Base-by-base conservation (phyloP, 1,139 yeast genomes). In the Lodderomyces metapsilosis region DNA sequence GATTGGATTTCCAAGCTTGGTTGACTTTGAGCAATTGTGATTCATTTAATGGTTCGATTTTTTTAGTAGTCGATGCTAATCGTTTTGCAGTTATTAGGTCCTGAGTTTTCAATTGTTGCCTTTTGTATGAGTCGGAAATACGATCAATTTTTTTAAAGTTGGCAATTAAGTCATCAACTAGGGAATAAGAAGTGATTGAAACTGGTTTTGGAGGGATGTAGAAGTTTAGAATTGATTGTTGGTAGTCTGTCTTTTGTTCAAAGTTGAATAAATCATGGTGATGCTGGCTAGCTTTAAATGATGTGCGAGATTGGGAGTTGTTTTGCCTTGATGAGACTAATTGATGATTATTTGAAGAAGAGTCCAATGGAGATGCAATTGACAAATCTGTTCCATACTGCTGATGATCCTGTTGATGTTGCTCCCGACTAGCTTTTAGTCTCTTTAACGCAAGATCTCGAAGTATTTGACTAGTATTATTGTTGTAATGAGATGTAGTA, bases 1-100 rank as follows among this genome's bases (percentile, higher is more conserved):
- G 41, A 32, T 56, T 48, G 1, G 42, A 40, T 16, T 44, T 36
- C 73, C 73, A 67, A 4, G 52, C 42, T 10, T 48, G 41, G 16
- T 49, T 42, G 0, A 71, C 66, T 33, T 52, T 45, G 1, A 49
- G 23, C 9, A 58, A 44, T 47, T 62, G 58, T 6, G 47, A 52
- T 3, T 47, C 36, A 0, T 43, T 24, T 20, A 63, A 42, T 2
- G 59, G 53, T 20, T 37, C 17, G 4, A 61, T 38, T 21, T 34
- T 36, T 21, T 34, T 36, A 11, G 54, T 40, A 11, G 39, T 18
- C 4, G 37, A 17, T 20, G 42, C 43, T 11, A 45, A 25, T 38
- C 57, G 50, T 44, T 56, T 58, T 27, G 50, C 43, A 11, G 56
- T 54, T 1, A 56, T 44, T 20, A 52, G 41, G 18, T 45, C 41